phyloP scores from a whole-genome alignment of 2,329 filamentous ascomycete species.

The Septoria petroselini region DNA sequence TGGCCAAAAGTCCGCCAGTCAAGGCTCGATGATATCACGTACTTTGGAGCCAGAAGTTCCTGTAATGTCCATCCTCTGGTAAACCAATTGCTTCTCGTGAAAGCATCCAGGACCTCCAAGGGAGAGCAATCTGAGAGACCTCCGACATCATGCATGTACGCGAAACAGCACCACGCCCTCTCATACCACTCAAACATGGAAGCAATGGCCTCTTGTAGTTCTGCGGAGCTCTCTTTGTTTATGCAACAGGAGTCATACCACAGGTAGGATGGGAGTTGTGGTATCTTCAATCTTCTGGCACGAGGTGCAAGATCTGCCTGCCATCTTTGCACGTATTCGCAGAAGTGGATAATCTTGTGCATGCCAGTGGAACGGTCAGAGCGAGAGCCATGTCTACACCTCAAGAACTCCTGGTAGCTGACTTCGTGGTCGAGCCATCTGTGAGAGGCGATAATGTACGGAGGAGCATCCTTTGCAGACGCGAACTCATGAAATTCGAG shows the following conservation, averaged over 20 bases:
- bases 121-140: neutral
- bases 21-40: slow-evolving; percentile 18
- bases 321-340: neutral
- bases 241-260: slow-evolving; percentile 28
- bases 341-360: slow-evolving; percentile 4
- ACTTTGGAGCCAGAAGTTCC: slow-evolving; percentile 26
- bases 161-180: slow-evolving; percentile 18
- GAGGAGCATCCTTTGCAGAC: slow-evolving; percentile 9
- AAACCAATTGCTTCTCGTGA: slow-evolving; percentile 25
- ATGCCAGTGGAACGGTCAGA: neutral
- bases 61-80: slow-evolving; percentile 30
- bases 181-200: slow-evolving; percentile 26
- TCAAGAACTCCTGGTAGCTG: slow-evolving; percentile 15
- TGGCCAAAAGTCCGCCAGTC: slow-evolving; percentile 17
- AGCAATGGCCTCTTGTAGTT: slow-evolving; percentile 24
- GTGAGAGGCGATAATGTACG: slow-evolving; percentile 23
- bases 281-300: too few relatives aligned
- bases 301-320: too few relatives aligned
- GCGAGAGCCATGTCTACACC: neutral
- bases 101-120: neutral
- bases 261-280: slow-evolving; percentile 3
- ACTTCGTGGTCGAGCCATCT: slow-evolving; percentile 19
- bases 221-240: too few relatives aligned
- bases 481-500: slow-evolving; percentile 24
- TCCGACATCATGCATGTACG: slow-evolving; percentile 16